Evolutionary conservation across 306 rosid species (phyloP).

Genomic region (Urtica urens): DNA sequence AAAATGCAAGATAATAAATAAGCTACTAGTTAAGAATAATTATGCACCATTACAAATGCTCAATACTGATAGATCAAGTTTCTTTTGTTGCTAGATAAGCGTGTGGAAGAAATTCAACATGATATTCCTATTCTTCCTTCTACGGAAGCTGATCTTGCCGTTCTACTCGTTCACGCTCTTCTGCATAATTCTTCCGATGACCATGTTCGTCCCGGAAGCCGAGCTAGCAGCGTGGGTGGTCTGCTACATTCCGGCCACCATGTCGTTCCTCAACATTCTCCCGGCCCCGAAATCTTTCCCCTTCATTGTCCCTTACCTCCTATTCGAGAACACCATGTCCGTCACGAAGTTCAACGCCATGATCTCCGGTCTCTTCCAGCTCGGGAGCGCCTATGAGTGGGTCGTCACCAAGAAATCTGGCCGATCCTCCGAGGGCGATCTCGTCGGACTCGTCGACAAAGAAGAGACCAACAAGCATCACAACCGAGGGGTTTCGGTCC

Average conservation of each 20-base stretch:
- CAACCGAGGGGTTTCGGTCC: conserved; percentile 52
- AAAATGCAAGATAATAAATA: no score
- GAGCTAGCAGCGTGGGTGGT: conserved; percentile 82
- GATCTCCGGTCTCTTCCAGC: conserved; percentile 86
- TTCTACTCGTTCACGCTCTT: conserved; percentile 84
- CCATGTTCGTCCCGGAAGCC: conserved; percentile 87
- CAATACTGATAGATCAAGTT: no score
- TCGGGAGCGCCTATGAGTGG: conserved; percentile 91
- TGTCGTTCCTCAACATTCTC: conserved; percentile 86
- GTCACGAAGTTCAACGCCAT: conserved; percentile 91
- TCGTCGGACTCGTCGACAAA: conserved; percentile 54
- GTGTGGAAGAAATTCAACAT: conserved; percentile 77
- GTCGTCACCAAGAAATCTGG: conserved; percentile 91
- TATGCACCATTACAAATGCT: no score
- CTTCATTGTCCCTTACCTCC: conserved; percentile 89
- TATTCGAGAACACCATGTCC: conserved; percentile 88
- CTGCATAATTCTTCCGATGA: conserved; percentile 90
- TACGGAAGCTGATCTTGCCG: conserved; percentile 75
- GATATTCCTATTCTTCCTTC: conserved; percentile 83
- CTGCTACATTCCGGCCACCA: conserved; percentile 74
- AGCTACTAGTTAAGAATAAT: no score
- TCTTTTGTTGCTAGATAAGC: conserved; percentile 37
- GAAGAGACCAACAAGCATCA: conserved; percentile 34
- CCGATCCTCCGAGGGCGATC: conserved; percentile 84
- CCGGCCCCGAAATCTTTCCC: conserved; percentile 91